Evolutionary conservation across 2,329 filamentous ascomycete species (phyloP).

Genomic region (Aspergillus sp.): DNA sequence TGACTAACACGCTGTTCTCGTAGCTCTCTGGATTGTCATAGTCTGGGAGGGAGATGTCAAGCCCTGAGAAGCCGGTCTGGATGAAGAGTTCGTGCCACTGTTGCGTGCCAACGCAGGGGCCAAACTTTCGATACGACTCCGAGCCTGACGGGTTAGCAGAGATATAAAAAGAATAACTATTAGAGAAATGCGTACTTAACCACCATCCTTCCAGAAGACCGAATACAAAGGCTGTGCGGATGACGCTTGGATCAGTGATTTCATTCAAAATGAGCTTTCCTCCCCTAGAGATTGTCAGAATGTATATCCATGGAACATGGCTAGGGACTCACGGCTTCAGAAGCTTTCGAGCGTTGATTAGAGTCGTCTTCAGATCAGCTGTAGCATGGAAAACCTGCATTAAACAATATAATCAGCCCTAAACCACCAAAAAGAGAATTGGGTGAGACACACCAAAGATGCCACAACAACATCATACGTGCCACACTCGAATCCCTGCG

Average conservation of each 20-base stretch:
- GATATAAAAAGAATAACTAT: too few relatives aligned
- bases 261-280: constrained; percentile 15
- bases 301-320: background rate
- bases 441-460: constrained; percentile 12
- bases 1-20: constrained; percentile 13
- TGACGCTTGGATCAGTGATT: constrained; percentile 3
- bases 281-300: constrained; percentile 3
- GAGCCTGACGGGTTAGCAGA: constrained; percentile 3
- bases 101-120: constrained; percentile 7
- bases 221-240: constrained; percentile 10
- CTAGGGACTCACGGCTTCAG: constrained; percentile 10
- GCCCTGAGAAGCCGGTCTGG: constrained; percentile 18
- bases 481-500: constrained; percentile 18
- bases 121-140: constrained; percentile 9
- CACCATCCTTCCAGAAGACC: constrained; percentile 18
- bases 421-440: too few relatives aligned
- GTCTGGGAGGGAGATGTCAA: constrained; percentile 18
- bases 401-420: too few relatives aligned
- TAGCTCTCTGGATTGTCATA: constrained; percentile 10
- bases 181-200: constrained; percentile 1
- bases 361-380: background rate
- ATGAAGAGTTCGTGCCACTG: constrained; percentile 12
- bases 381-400: constrained; percentile 15
- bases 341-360: constrained; percentile 12
- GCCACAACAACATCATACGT: constrained; percentile 21